A percentile compares a stretch with the other conserved stretches of the same genome.
Evolutionary conservation across 2,329 filamentous ascomycete species (phyloP).

Genomic region (Rugonectria rugulosa): DNA sequence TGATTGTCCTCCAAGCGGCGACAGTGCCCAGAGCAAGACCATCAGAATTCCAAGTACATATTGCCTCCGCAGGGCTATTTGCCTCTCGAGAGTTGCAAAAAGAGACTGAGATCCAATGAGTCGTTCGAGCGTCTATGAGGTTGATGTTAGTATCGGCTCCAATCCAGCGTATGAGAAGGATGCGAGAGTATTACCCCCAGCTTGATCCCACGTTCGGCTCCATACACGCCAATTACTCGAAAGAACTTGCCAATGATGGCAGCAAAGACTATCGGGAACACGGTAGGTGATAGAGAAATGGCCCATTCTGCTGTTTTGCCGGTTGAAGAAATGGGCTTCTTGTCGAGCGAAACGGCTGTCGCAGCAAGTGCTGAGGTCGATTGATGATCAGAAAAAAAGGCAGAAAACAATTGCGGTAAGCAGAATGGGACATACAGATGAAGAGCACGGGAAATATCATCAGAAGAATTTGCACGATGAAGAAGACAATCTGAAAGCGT

Average conservation of each 20-base stretch:
- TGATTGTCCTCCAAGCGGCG: conserved; percentile 7
- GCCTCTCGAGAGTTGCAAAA: background rate
- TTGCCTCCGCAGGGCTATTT: conserved; percentile 3
- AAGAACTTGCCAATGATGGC: conserved; percentile 9
- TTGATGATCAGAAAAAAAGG: background rate
- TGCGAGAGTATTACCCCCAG: background rate
- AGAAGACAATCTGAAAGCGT: background rate
- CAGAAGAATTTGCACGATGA: background rate
- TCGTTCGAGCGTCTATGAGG: conserved; percentile 5
- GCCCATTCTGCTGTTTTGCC: background rate
- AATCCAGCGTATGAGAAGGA: background rate
- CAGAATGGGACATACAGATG: too few relatives aligned
- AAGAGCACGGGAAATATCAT: background rate
- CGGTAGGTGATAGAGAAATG: conserved; percentile 2
- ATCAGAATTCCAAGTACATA: conserved; percentile 2
- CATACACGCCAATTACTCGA: conserved; percentile 1
- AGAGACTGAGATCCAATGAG: conserved; percentile 1
- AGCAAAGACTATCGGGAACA: conserved; percentile 13
- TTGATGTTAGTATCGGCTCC: background rate
- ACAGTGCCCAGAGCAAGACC: conserved; percentile 9
- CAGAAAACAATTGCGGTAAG: too few relatives aligned
- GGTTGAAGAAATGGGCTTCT: background rate
- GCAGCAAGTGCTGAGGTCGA: background rate
- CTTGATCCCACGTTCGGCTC: conserved; percentile 13
- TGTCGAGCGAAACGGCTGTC: background rate